Percentiles rank a stretch among this genome's conserved stretches.
phyloP scores from a whole-genome alignment of 345 rosid genomes.

The Linum lewisii region DNA sequence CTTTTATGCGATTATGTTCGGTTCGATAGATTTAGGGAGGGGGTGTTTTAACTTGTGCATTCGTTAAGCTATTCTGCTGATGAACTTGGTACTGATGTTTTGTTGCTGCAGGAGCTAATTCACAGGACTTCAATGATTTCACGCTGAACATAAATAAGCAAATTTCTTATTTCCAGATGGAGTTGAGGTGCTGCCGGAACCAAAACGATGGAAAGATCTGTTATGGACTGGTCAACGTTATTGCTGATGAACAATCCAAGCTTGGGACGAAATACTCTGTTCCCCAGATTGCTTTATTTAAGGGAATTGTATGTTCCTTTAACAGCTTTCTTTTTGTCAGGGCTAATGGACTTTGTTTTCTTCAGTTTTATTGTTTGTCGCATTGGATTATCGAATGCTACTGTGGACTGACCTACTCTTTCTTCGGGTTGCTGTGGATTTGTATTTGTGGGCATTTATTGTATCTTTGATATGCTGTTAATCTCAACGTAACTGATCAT shows the following conservation, averaged over 20 bases:
- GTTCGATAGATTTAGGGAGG: background rate
- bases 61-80: background rate
- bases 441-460: too few species aligned
- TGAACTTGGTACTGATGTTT: background rate
- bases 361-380: too few species aligned
- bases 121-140: slow-evolving; percentile 44
- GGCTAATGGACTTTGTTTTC: too few species aligned
- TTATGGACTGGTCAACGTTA: slow-evolving; percentile 75
- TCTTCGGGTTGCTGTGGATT: too few species aligned
- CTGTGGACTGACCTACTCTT: too few species aligned
- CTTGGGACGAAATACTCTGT: slow-evolving; percentile 76
- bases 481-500: background rate
- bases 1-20: background rate
- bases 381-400: too few species aligned
- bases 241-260: slow-evolving; percentile 80
- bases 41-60: background rate
- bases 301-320: slow-evolving; percentile 56
- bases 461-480: too few species aligned
- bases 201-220: slow-evolving; percentile 67
- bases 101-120: slow-evolving; percentile 34
- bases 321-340: background rate
- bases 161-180: slow-evolving; percentile 64
- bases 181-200: slow-evolving; percentile 66
- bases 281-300: slow-evolving; percentile 75
- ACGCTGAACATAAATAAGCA: slow-evolving; percentile 81